A percentile compares a stretch with the other conserved stretches of the same genome.
Evolutionary conservation across 1,284 basidiomycete species (phyloP).

Genomic region (Ganoderma boninense): DNA sequence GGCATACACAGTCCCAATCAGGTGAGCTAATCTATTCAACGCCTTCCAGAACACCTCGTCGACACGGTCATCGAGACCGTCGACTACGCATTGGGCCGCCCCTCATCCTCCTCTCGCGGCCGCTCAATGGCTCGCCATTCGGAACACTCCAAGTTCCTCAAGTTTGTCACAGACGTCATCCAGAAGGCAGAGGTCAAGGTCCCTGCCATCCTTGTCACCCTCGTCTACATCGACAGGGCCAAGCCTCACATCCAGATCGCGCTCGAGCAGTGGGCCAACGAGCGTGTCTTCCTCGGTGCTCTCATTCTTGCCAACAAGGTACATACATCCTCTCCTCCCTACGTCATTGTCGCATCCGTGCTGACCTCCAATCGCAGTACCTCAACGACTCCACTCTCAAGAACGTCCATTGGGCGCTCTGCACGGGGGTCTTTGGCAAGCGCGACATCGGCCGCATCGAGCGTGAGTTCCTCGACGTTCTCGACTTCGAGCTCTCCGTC

Average conservation of each 20-base stretch:
- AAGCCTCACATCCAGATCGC: slow-evolving; percentile 79
- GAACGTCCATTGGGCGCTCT: slow-evolving; percentile 81
- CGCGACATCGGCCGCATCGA: slow-evolving; percentile 80
- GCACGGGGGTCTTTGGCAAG: slow-evolving; percentile 81
- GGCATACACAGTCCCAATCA: slow-evolving; percentile 13
- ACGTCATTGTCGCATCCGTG: slow-evolving; percentile 18
- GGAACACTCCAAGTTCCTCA: slow-evolving; percentile 62
- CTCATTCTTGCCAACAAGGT: slow-evolving; percentile 78
- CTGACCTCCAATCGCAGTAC: slow-evolving; percentile 55
- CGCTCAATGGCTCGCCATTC: slow-evolving; percentile 55
- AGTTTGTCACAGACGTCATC: slow-evolving; percentile 71
- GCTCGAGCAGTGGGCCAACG: slow-evolving; percentile 80
- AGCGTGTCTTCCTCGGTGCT: slow-evolving; percentile 78
- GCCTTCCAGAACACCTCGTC: slow-evolving; percentile 65
- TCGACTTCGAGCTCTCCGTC: slow-evolving; percentile 73
- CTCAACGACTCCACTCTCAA: slow-evolving; percentile 79
- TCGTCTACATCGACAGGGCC: slow-evolving; percentile 76
- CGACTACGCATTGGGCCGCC: slow-evolving; percentile 72
- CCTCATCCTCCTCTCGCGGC: slow-evolving; percentile 61
- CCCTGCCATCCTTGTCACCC: slow-evolving; percentile 66
- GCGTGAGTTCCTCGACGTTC: slow-evolving; percentile 79
- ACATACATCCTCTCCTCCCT: slow-evolving; percentile 45
- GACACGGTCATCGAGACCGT: slow-evolving; percentile 74
- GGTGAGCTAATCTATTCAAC: slow-evolving; percentile 13
- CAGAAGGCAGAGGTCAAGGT: slow-evolving; percentile 72